A percentile compares a stretch with the other conserved stretches of the same genome.
phyloP scores from a whole-genome alignment of 495 filamentous ascomycete genomes.

The Trichoderma asperelloides region DNA sequence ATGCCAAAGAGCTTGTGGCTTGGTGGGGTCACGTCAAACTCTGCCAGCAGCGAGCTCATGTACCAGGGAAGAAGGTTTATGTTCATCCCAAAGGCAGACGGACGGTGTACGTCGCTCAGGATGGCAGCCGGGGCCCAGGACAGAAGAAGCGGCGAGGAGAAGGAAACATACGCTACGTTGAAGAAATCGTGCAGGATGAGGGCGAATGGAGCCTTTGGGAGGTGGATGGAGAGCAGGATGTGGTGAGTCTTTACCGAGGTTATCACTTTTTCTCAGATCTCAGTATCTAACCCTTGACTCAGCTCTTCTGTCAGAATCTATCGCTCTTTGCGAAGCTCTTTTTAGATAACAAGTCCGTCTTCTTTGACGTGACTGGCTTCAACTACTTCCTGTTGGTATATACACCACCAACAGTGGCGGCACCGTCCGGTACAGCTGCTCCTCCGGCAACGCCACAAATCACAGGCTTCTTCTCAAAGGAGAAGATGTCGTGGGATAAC shows the following conservation, averaged over 20 bases:
- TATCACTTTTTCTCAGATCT: constrained; percentile 6
- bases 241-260: constrained; percentile 34
- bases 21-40: constrained; percentile 38
- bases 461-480: constrained; percentile 95
- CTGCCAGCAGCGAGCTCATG: constrained; percentile 30
- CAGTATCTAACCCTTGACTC: constrained; percentile 13
- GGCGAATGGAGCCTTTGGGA: constrained; percentile 66
- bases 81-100: constrained; percentile 36
- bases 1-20: constrained; percentile 61
- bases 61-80: constrained; percentile 40
- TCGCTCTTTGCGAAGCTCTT: constrained; percentile 97
- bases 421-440: constrained; percentile 14
- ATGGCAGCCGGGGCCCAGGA: constrained; percentile 26
- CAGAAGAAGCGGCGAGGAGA: constrained; percentile 30
- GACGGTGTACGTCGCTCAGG: constrained; percentile 20
- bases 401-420: constrained; percentile 37
- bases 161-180: constrained; percentile 41
- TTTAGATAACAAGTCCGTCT: constrained; percentile 95
- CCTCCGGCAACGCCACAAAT: constrained; percentile 41
- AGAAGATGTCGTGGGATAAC: constrained; percentile 97
- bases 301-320: constrained; percentile 91
- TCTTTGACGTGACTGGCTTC: constrained; percentile 92
- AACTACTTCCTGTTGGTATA: constrained; percentile 85
- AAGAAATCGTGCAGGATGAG: constrained; percentile 47
- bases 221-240: constrained; percentile 79